Evolutionary conservation across 2,329 filamentous ascomycete species (phyloP).

Genomic region (Hysterium pulicare): DNA sequence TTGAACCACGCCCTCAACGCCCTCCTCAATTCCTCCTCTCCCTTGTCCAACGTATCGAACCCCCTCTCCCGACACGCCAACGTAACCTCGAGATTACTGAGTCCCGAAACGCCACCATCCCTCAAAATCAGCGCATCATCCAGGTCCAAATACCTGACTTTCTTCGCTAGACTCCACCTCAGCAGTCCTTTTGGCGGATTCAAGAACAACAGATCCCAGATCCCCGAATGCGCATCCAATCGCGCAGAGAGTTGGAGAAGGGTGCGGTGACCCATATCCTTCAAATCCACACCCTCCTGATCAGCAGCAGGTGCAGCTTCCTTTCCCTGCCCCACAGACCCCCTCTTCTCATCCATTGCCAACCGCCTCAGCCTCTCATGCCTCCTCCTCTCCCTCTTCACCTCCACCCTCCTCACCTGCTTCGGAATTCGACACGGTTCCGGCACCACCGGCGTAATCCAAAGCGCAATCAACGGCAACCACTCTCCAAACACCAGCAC

Average conservation of each 20-base stretch:
- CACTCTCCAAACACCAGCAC: constrained; percentile 81
- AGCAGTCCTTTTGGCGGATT: constrained; percentile 50
- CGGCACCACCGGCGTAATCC: constrained; percentile 70
- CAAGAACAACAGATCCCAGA: constrained; percentile 42
- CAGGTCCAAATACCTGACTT: constrained; percentile 61
- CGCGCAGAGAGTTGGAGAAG: constrained; percentile 18
- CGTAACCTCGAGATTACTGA: constrained; percentile 63
- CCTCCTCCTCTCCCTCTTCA: constrained; percentile 46
- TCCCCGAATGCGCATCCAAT: constrained; percentile 20
- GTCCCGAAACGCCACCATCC: constrained; percentile 57
- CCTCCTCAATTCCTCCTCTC: constrained; percentile 25
- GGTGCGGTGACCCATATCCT: not conserved
- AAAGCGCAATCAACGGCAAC: constrained; percentile 73
- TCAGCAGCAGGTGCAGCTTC: not conserved
- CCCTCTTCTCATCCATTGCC: too few species aligned
- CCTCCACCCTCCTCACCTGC: constrained; percentile 62
- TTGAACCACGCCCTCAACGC: constrained; percentile 20
- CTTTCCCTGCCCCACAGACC: not conserved
- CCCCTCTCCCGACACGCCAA: constrained; percentile 64
- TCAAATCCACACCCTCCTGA: too few species aligned
- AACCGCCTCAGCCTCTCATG: constrained; percentile 12
- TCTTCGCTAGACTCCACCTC: constrained; percentile 49
- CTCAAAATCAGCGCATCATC: constrained; percentile 69
- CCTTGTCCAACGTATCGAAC: constrained; percentile 23
- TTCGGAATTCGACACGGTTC: constrained; percentile 77